A percentile compares a stretch with the other conserved stretches of the same genome.
Evolutionary conservation across 2,329 filamentous ascomycete genomes (phyloP).

Genomic region (Ophiostoma ulmi): DNA sequence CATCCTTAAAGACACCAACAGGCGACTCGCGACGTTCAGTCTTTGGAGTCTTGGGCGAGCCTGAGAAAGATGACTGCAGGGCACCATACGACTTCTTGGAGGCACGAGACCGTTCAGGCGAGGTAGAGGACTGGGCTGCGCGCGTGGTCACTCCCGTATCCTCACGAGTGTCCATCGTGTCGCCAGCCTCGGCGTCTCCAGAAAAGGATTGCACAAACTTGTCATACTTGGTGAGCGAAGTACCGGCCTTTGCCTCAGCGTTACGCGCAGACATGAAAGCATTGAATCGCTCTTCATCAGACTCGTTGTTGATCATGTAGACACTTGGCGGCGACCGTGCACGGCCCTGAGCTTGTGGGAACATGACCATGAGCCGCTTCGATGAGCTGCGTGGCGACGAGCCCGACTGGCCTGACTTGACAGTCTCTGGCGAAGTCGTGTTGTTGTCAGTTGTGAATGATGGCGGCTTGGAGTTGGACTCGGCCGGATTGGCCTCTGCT

Average conservation of each 20-base stretch:
- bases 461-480: neutral
- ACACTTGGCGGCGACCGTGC: constrained; percentile 24
- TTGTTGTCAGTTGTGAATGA: neutral
- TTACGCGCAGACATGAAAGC: constrained; percentile 21
- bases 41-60: constrained; percentile 14
- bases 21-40: constrained; percentile 10
- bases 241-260: constrained; percentile 19
- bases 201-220: constrained; percentile 7
- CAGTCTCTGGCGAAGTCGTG: constrained; percentile 15
- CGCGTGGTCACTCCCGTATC: neutral
- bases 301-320: constrained; percentile 19
- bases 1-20: neutral
- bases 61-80: too few relatives aligned
- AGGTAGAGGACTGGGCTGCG: neutral
- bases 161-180: constrained; percentile 2
- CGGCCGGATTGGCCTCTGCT: neutral
- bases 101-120: neutral
- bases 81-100: constrained; percentile 2
- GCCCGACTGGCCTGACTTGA: neutral
- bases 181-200: neutral
- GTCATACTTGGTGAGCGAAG: constrained; percentile 8
- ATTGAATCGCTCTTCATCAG: constrained; percentile 22
- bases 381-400: neutral
- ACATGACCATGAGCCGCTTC: constrained; percentile 24
- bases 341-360: constrained; percentile 20